Conservation (phyloP, 441 rosid genomes). For the Populus hybrid region DNA sequence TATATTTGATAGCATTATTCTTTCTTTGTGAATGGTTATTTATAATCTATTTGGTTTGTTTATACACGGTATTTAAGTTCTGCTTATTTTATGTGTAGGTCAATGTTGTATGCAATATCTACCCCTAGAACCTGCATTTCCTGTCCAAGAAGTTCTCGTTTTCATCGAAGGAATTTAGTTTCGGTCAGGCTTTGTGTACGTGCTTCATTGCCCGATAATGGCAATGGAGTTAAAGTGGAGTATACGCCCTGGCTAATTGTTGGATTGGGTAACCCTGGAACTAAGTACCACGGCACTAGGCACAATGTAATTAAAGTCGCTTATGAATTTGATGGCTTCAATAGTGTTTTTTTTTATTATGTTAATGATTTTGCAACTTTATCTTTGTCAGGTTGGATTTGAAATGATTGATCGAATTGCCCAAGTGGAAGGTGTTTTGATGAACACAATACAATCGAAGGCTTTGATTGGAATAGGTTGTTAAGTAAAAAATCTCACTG, state of each 20-base stretch:
- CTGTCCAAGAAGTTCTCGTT: conserved; percentile 30
- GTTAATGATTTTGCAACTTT: neutral
- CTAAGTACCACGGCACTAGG: conserved; percentile 89
- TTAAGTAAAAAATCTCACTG: conserved; percentile 17
- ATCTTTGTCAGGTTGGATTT: conserved; percentile 68
- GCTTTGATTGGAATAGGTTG: conserved; percentile 93
- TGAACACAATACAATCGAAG: conserved; percentile 90
- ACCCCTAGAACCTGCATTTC: conserved; percentile 42
- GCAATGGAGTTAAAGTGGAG: conserved; percentile 55
- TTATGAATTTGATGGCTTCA: neutral
- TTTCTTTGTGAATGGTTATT: neutral
- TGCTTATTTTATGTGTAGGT: conserved; percentile 27
- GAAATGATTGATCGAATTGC: conserved; percentile 84
- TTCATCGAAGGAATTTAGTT: conserved; percentile 27
- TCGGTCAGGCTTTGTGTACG: conserved; percentile 32
- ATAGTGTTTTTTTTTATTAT: neutral
- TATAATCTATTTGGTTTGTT: neutral
- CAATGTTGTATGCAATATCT: conserved; percentile 64
- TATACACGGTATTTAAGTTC: neutral
- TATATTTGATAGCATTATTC: neutral
- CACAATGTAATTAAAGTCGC: conserved; percentile 61
- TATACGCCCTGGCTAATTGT: conserved; percentile 92
- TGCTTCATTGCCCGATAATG: conserved; percentile 35
- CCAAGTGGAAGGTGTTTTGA: conserved; percentile 47
- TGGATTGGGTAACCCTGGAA: conserved; percentile 94